These are phyloP conservation scores for Volvariella volvacea DNA, from an alignment of 1,284 basidiomycete species.

Conservation along the genomic window DNA sequence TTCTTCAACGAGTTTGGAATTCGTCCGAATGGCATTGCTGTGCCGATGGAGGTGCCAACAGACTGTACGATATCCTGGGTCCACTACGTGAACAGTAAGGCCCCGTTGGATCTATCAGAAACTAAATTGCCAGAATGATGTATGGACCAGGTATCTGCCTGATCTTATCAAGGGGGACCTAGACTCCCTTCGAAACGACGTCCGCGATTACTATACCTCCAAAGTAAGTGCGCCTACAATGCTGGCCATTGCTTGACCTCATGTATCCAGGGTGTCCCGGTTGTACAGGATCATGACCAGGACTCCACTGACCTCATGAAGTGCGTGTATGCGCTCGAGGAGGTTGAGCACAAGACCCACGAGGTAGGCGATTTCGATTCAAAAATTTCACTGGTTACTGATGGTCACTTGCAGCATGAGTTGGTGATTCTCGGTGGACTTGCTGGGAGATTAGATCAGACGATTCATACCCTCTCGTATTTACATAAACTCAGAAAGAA, in stretches of 20 bases:
- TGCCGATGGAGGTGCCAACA: slow-evolving; percentile 94
- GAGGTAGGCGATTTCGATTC: slow-evolving; percentile 21
- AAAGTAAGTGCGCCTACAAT: slow-evolving; percentile 31
- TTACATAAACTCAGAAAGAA: slow-evolving; percentile 74
- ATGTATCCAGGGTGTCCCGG: slow-evolving; percentile 51
- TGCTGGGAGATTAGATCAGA: slow-evolving; percentile 90
- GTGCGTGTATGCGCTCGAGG: slow-evolving; percentile 65
- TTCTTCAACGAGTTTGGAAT: slow-evolving; percentile 69
- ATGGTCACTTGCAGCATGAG: slow-evolving; percentile 44
- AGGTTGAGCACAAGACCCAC: slow-evolving; percentile 32
- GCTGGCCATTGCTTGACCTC: neutral
- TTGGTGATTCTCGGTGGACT: slow-evolving; percentile 86
- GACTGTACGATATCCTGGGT: slow-evolving; percentile 62
- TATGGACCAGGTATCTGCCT: slow-evolving; percentile 38
- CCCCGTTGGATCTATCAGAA: neutral
- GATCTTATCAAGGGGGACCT: slow-evolving; percentile 91
- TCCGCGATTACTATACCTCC: slow-evolving; percentile 59
- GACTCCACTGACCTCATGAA: slow-evolving; percentile 95
- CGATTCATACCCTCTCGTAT: slow-evolving; percentile 83
- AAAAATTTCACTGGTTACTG: neutral
- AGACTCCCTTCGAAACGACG: slow-evolving; percentile 80
- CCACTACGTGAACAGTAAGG: neutral
- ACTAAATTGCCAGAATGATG: neutral
- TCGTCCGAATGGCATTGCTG: slow-evolving; percentile 64
- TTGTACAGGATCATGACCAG: slow-evolving; percentile 69